These are phyloP conservation scores for Puccinia horiana DNA, from an alignment of 1,284 basidiomycete genomes.

Conservation along the genomic window DNA sequence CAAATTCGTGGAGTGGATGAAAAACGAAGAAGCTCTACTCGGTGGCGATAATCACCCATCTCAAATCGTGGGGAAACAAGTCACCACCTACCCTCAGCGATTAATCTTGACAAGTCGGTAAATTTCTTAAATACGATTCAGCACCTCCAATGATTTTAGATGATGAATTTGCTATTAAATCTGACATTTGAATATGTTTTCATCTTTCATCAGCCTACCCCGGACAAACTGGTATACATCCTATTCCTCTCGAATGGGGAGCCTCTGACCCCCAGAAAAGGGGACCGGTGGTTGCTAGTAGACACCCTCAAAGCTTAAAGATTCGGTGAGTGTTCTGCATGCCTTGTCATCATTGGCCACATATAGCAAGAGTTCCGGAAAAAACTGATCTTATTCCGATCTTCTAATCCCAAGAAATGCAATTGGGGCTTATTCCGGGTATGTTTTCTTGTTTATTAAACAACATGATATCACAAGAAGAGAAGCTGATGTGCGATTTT, in stretches of 20 bases:
- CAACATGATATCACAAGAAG: background rate
- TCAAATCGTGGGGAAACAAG: background rate
- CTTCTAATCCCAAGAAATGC: slow-evolving; percentile 66
- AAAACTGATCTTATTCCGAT: background rate
- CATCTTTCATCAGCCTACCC: slow-evolving; percentile 65
- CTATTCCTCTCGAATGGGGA: slow-evolving; percentile 80
- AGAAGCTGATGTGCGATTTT: background rate
- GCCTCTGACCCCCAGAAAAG: slow-evolving; percentile 68
- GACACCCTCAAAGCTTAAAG: slow-evolving; percentile 80
- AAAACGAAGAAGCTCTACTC: slow-evolving; percentile 14
- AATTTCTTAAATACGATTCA: background rate
- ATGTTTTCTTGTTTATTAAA: background rate
- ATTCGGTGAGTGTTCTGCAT: slow-evolving; percentile 62
- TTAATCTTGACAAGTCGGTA: slow-evolving; percentile 43
- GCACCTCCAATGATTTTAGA: background rate
- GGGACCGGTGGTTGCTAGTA: slow-evolving; percentile 85
- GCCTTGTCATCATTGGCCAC: background rate
- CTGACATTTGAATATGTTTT: slow-evolving; percentile 8
- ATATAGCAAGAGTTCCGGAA: background rate
- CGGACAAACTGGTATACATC: slow-evolving; percentile 72
- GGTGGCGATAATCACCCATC: slow-evolving; percentile 7
- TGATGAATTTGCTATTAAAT: background rate
- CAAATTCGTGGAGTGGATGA: slow-evolving; percentile 31
- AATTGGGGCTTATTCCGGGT: slow-evolving; percentile 85
- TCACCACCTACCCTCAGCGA: slow-evolving; percentile 34